Evolutionary conservation across 208 protist genomes (phyloP).

Genomic region (Trypanosoma scelopori): DNA sequence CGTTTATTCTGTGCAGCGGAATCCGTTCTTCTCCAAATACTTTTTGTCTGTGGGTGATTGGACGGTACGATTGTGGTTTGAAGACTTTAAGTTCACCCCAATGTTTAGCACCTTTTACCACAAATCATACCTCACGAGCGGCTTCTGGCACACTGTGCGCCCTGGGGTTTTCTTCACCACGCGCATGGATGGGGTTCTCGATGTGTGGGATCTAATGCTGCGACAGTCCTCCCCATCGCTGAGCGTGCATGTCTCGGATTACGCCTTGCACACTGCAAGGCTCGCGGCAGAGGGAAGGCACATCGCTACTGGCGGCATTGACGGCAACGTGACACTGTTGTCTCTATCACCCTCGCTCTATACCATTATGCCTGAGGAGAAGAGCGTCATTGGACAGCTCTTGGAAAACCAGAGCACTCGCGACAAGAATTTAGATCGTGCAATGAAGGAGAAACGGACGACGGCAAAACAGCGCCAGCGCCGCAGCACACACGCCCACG

Average conservation of each 20-base stretch:
- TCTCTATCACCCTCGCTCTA: slow-evolving; percentile 93
- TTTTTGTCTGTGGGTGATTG: slow-evolving; percentile 97
- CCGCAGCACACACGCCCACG: slow-evolving; percentile 61
- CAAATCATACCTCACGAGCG: slow-evolving; percentile 93
- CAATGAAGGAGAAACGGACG: slow-evolving; percentile 78
- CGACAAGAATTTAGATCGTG: slow-evolving; percentile 93
- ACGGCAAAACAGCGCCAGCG: slow-evolving; percentile 63
- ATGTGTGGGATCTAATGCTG: slow-evolving; percentile 96
- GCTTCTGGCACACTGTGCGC: slow-evolving; percentile 92
- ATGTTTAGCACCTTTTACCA: slow-evolving; percentile 97
- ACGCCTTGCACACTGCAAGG: slow-evolving; percentile 86
- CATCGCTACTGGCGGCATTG: slow-evolving; percentile 90
- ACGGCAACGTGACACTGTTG: slow-evolving; percentile 93
- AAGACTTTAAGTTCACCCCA: slow-evolving; percentile 94
- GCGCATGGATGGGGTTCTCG: slow-evolving; percentile 95
- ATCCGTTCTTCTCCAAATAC: slow-evolving; percentile 95
- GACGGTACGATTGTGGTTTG: slow-evolving; percentile 95
- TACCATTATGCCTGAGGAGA: slow-evolving; percentile 84
- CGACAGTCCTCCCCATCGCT: slow-evolving; percentile 93
- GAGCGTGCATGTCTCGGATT: slow-evolving; percentile 91
- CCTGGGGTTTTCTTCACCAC: slow-evolving; percentile 96
- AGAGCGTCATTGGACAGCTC: slow-evolving; percentile 84
- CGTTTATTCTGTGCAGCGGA: slow-evolving; percentile 94
- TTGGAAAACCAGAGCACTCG: slow-evolving; percentile 93
- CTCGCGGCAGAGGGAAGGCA: slow-evolving; percentile 75